Conservation (phyloP, 2,329 filamentous ascomycete genomes). For the Rasamsonia emersonii region DNA sequence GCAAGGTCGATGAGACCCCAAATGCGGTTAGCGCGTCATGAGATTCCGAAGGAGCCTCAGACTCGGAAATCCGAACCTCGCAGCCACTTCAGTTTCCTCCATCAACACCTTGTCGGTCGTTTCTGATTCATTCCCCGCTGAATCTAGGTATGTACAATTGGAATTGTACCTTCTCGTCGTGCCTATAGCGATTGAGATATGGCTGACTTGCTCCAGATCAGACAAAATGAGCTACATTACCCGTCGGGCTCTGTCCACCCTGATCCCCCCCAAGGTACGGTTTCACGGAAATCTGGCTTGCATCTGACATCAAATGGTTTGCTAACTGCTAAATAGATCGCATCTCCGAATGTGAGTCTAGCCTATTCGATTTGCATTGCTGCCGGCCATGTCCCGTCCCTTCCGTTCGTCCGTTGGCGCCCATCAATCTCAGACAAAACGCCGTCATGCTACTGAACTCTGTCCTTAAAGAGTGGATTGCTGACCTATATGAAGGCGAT, state of each 20-base stretch:
- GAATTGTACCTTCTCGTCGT: slow-evolving; percentile 1
- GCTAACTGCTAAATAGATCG: slow-evolving; percentile 34
- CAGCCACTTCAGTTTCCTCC: slow-evolving; percentile 22
- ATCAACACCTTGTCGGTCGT: slow-evolving; percentile 21
- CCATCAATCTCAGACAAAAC: background rate
- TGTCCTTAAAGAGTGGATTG: slow-evolving; percentile 7
- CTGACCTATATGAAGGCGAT: slow-evolving; percentile 61
- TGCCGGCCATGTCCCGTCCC: background rate
- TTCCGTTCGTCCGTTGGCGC: slow-evolving; percentile 1
- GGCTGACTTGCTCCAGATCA: slow-evolving; percentile 21
- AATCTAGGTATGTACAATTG: slow-evolving; percentile 22
- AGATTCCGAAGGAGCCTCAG: slow-evolving; percentile 17
- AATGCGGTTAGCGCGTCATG: slow-evolving; percentile 28
- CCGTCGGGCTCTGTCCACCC: slow-evolving; percentile 88
- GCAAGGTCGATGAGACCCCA: slow-evolving; percentile 21
- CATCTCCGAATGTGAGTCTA: slow-evolving; percentile 32
- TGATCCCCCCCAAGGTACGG: slow-evolving; percentile 95
- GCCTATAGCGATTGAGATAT: slow-evolving; percentile 7
- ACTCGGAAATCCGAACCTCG: slow-evolving; percentile 25
- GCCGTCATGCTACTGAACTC: background rate
- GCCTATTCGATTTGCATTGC: slow-evolving; percentile 2
- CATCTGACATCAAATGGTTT: slow-evolving; percentile 14
- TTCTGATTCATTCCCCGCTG: slow-evolving; percentile 18
- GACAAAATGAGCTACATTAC: slow-evolving; percentile 85
- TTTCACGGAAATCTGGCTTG: slow-evolving; percentile 7